A percentile compares a stretch with the other conserved stretches of the same genome.
phyloP scores from a whole-genome alignment of 805 yeast species.

The Maudiozyma barnettii region DNA sequence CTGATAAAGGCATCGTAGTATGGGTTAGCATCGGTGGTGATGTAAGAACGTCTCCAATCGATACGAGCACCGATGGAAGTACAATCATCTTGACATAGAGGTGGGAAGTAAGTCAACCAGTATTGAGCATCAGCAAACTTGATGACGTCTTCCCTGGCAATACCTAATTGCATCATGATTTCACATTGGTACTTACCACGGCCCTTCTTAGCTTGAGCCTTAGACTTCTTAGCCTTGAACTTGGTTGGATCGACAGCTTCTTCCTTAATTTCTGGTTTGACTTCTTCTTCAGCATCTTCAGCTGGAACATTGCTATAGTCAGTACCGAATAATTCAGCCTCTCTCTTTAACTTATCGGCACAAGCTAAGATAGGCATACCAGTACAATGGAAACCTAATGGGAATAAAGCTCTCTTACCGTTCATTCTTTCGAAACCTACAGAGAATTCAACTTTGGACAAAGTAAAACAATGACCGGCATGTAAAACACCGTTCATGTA shows the following conservation, averaged over 20 bases:
- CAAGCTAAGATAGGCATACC: conserved; percentile 97
- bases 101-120: conserved; percentile 92
- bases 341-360: conserved; percentile 91
- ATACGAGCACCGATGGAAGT: conserved; percentile 79
- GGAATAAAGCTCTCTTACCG: conserved; percentile 87
- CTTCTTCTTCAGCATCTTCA: conserved; percentile 45
- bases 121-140: conserved; percentile 86
- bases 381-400: conserved; percentile 97
- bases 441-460: conserved; percentile 87
- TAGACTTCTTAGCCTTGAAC: conserved; percentile 86
- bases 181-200: conserved; percentile 91
- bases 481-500: conserved; percentile 98
- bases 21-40: conserved; percentile 91
- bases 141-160: conserved; percentile 69
- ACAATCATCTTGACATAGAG: conserved; percentile 74
- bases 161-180: conserved; percentile 91
- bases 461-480: conserved; percentile 94
- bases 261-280: conserved; percentile 27
- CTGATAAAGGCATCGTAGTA: conserved; percentile 90
- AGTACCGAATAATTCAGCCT: conserved; percentile 80
- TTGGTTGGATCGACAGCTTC: conserved; percentile 74
- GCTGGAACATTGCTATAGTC: conserved; percentile 64
- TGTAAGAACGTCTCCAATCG: conserved; percentile 95
- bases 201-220: conserved; percentile 90
- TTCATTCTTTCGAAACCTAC: conserved; percentile 91